These are phyloP conservation scores for Hawksworthiomyces lignivorus DNA, from an alignment of 2,329 filamentous ascomycete genomes.

Conservation along the genomic window DNA sequence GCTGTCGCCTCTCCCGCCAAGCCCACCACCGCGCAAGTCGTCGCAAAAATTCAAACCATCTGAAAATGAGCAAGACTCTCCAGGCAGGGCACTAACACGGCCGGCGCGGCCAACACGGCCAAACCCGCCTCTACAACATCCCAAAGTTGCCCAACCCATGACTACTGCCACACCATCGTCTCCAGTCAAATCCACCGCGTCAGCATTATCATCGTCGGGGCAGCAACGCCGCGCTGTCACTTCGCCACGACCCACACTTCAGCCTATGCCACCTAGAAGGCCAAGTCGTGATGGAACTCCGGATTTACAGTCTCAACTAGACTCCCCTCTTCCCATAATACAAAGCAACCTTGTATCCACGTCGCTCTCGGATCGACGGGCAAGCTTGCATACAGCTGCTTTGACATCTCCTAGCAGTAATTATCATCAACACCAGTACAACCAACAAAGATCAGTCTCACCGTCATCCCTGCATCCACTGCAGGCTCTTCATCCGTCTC, in stretches of 20 bases:
- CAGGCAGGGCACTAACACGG: conserved; percentile 26
- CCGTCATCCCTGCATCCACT: conserved; percentile 24
- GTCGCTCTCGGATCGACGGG: conserved; percentile 42
- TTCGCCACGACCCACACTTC: conserved; percentile 18
- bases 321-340: conserved; percentile 45
- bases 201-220: conserved; percentile 14
- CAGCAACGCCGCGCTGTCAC: conserved; percentile 18
- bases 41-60: conserved; percentile 45
- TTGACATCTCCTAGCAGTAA: conserved; percentile 5
- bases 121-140: conserved; percentile 15
- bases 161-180: conserved; percentile 16
- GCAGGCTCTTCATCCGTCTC: conserved; percentile 15
- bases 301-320: conserved; percentile 50
- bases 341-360: conserved; percentile 53
- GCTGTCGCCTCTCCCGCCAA: conserved; percentile 45
- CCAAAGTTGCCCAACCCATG: conserved; percentile 7
- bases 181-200: conserved; percentile 7
- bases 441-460: conserved; percentile 24
- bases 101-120: conserved; percentile 14
- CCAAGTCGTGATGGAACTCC: conserved; percentile 64
- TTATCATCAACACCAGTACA: conserved; percentile 13
- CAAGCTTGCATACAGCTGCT: conserved; percentile 23
- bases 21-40: conserved; percentile 54
- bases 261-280: conserved; percentile 42
- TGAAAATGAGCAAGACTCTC: conserved; percentile 30